phyloP scores from a whole-genome alignment of 176 grass and related monocot genomes.

The Panicum miliaceum region DNA sequence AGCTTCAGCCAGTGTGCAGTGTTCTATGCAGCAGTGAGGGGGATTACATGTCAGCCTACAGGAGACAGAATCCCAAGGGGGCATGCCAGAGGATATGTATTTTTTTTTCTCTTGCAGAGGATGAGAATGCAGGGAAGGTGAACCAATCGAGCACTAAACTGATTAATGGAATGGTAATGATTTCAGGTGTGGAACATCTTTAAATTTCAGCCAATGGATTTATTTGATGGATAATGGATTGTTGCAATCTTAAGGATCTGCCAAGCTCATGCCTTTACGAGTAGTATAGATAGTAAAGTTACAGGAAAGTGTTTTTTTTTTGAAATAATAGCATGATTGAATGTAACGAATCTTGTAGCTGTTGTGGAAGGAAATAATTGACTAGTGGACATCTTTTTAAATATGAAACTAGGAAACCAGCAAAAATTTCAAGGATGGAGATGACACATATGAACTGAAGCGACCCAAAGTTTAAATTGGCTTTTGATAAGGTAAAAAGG shows the following conservation, averaged over 20 bases:
- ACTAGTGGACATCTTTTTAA: background rate
- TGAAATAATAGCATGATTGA: conserved; percentile 11
- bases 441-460: background rate
- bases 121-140: background rate
- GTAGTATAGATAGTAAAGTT: background rate
- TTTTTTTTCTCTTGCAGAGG: background rate
- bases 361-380: background rate
- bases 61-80: background rate
- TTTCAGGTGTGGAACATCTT: background rate
- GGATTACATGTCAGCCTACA: background rate
- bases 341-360: background rate
- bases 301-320: background rate
- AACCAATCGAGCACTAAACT: background rate
- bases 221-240: background rate
- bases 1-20: background rate
- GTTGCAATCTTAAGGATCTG: background rate
- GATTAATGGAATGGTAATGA: background rate
- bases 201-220: background rate
- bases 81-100: background rate
- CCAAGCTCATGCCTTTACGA: background rate
- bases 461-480: background rate
- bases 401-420: background rate
- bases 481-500: background rate
- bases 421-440: background rate
- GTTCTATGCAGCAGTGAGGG: background rate